Percentiles rank a stretch among this genome's conserved stretches.
phyloP scores from a whole-genome alignment of 352 stramenopile species.

The Pythium aphanidermatum region DNA sequence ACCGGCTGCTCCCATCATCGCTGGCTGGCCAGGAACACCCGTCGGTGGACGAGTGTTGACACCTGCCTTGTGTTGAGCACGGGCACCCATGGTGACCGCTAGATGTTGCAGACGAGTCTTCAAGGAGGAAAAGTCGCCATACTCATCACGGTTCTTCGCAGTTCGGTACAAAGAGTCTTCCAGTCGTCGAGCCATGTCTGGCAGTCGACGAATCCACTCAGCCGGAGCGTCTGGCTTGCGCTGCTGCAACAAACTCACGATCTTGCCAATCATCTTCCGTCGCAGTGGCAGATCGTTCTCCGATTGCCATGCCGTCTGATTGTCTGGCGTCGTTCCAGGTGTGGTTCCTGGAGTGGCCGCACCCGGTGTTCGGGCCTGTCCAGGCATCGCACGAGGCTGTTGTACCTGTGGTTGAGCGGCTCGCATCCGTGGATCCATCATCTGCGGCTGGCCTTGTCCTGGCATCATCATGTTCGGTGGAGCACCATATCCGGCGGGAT shows the following conservation, averaged over 20 bases:
- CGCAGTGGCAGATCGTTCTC: conserved; percentile 82
- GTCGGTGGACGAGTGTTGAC: conserved; percentile 36
- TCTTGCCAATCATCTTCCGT: conserved; percentile 90
- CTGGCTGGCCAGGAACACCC: conserved; percentile 22
- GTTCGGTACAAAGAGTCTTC: conserved; percentile 97
- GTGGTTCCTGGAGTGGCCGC: conserved; percentile 22
- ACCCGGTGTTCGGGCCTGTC: conserved; percentile 34
- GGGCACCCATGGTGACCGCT: conserved; percentile 86
- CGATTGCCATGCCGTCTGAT: conserved; percentile 77
- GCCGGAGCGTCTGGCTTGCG: conserved; percentile 95
- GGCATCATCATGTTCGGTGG: conserved; percentile 65
- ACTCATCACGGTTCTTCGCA: conserved; percentile 91
- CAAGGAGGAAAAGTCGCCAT: conserved; percentile 94
- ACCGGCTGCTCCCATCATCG: conserved; percentile 32
- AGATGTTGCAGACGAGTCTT: conserved; percentile 97
- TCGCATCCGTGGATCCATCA: conserved; percentile 41
- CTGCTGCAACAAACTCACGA: conserved; percentile 95
- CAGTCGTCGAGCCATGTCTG: conserved; percentile 96
- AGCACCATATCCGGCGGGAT: conserved; percentile 45
- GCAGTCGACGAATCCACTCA: conserved; percentile 96
- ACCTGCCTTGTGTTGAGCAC: conserved; percentile 71
- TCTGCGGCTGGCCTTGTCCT: conserved; percentile 25
- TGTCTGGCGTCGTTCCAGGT: conserved; percentile 17
- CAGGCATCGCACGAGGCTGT: conserved; percentile 31
- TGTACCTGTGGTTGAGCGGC: conserved; percentile 26